A percentile compares a stretch with the other conserved stretches of the same genome.
Evolutionary conservation across 2,329 filamentous ascomycete species (phyloP).

Genomic region (Cercospora sojina): DNA sequence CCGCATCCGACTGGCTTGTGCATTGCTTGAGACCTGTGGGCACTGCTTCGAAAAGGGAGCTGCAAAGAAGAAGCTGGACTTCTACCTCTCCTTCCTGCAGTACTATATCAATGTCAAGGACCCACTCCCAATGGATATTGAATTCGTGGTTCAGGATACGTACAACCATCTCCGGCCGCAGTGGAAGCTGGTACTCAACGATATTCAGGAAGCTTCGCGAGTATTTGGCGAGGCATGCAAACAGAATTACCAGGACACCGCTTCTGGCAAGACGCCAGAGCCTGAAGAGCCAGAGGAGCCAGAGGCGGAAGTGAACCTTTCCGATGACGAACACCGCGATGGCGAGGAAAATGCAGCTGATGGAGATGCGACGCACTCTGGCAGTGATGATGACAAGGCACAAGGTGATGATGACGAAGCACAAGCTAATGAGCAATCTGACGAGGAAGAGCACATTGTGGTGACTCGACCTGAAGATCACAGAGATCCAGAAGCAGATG

Average conservation of each 20-base stretch:
- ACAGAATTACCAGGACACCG: conserved; percentile 80
- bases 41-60: conserved; percentile 93
- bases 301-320: conserved; percentile 49
- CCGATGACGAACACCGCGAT: conserved; percentile 73
- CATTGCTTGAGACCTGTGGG: conserved; percentile 89
- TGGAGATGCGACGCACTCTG: conserved; percentile 49
- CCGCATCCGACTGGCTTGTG: conserved; percentile 85
- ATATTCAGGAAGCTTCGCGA: conserved; percentile 77
- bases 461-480: conserved; percentile 89
- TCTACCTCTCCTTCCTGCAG: conserved; percentile 94
- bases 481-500: conserved; percentile 88
- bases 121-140: conserved; percentile 89
- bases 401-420: conserved; percentile 53
- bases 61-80: conserved; percentile 95
- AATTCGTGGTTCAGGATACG: conserved; percentile 92
- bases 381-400: conserved; percentile 53
- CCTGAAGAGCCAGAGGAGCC: conserved; percentile 61
- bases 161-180: conserved; percentile 82
- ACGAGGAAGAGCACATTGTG: conserved; percentile 81
- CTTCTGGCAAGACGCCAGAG: conserved; percentile 67
- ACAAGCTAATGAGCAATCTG: conserved; percentile 51
- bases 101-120: conserved; percentile 95
- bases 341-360: conserved; percentile 62
- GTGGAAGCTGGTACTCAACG: conserved; percentile 77
- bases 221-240: conserved; percentile 84